Percentiles rank a stretch among this genome's conserved stretches.
These are phyloP conservation scores for Pisolithus thermaeus DNA, from an alignment of 1,284 basidiomycete species.

Conservation along the genomic window DNA sequence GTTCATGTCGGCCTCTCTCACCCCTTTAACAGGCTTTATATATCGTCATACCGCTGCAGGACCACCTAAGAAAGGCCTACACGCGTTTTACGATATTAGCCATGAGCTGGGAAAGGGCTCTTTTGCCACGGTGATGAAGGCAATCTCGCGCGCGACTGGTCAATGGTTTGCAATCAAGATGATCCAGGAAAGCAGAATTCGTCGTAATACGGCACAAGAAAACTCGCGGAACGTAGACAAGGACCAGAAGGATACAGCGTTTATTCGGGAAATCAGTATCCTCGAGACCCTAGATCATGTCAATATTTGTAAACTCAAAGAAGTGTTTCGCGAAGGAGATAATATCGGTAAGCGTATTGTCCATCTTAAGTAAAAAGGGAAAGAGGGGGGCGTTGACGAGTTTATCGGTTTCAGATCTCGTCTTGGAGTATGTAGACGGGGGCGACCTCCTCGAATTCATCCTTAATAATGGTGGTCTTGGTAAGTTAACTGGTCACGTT, in stretches of 20 bases:
- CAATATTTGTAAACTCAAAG: slow-evolving; percentile 78
- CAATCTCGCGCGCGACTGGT: slow-evolving; percentile 53
- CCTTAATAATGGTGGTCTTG: slow-evolving; percentile 47
- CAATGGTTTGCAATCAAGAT: slow-evolving; percentile 73
- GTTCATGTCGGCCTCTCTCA: not conserved
- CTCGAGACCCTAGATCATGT: slow-evolving; percentile 70
- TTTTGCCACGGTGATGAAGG: slow-evolving; percentile 76
- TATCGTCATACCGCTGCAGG: slow-evolving; percentile 50
- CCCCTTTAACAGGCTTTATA: slow-evolving; percentile 37
- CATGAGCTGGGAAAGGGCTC: slow-evolving; percentile 73
- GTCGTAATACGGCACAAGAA: slow-evolving; percentile 29
- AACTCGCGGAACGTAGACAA: slow-evolving; percentile 12
- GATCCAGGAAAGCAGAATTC: slow-evolving; percentile 48
- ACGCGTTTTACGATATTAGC: slow-evolving; percentile 59
- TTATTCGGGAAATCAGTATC: slow-evolving; percentile 78
- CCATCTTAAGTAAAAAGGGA: not conserved
- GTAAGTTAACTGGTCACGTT: slow-evolving; percentile 36
- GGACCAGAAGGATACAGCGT: slow-evolving; percentile 28
- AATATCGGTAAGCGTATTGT: slow-evolving; percentile 53
- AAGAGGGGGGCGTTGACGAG: not conserved
- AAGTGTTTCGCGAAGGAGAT: slow-evolving; percentile 66
- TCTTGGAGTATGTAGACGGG: slow-evolving; percentile 77
- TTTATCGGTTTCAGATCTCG: slow-evolving; percentile 46
- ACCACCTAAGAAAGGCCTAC: slow-evolving; percentile 44
- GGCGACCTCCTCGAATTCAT: slow-evolving; percentile 88